A percentile compares a stretch with the other conserved stretches of the same genome.
Conservation (phyloP, 805 yeast genomes). For the Debaryomyces prosopidis region DNA sequence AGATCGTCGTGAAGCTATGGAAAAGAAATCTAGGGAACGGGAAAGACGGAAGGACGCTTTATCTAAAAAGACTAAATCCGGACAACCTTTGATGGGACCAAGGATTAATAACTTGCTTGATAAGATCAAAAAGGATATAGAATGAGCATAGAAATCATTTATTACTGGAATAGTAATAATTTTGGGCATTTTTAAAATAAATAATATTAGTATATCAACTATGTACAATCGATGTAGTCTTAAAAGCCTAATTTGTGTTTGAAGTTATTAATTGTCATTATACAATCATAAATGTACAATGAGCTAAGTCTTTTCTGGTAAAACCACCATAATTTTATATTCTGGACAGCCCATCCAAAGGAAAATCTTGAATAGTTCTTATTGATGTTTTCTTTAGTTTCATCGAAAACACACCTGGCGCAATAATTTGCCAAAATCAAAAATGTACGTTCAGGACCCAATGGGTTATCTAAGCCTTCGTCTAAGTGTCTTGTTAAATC, state of each 20-base stretch:
- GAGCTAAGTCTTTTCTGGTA: slow-evolving; percentile 33
- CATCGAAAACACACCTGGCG: slow-evolving; percentile 75
- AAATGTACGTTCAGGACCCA: slow-evolving; percentile 87
- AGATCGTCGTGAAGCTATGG: slow-evolving; percentile 34
- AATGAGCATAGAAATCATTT: not conserved
- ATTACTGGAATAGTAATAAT: not conserved
- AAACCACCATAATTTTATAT: slow-evolving; percentile 29
- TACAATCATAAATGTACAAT: slow-evolving; percentile 34
- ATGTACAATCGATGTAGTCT: not conserved
- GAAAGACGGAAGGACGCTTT: slow-evolving; percentile 41
- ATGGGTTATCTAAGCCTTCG: slow-evolving; percentile 75
- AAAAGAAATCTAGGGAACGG: slow-evolving; percentile 40
- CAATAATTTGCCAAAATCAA: slow-evolving; percentile 89
- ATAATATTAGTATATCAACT: no score
- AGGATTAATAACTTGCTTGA: slow-evolving; percentile 76
- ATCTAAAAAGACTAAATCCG: slow-evolving; percentile 58
- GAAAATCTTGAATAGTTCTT: slow-evolving; percentile 18
- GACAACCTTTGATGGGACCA: slow-evolving; percentile 93
- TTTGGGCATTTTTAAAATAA: not conserved
- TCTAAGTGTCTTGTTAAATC: slow-evolving; percentile 89
- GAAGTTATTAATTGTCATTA: slow-evolving; percentile 21
- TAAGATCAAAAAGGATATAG: slow-evolving; percentile 59
- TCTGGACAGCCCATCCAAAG: slow-evolving; percentile 10
- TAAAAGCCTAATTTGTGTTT: slow-evolving; percentile 5
- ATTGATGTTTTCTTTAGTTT: slow-evolving; percentile 47